Base-by-base conservation (phyloP, 2,329 filamentous ascomycete genomes). In the Aspergillus sp. region DNA sequence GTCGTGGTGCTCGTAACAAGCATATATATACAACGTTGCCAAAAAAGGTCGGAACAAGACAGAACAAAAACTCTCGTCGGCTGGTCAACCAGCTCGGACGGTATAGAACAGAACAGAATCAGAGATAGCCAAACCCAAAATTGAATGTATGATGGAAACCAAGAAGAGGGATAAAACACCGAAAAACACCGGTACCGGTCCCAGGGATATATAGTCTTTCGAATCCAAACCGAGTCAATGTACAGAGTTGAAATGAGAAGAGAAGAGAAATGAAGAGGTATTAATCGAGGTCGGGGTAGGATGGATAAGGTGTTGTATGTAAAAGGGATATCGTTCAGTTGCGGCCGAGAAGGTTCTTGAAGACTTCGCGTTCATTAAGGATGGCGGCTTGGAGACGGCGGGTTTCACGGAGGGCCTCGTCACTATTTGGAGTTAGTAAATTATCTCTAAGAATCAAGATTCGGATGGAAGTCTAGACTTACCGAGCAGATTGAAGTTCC, bases 401-500 rank as follows among this genome's bases (percentile, higher is more conserved):
- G 63, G 91, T 92, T 75, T 89, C 85, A 64, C 86, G 85, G 69
- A 91, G 85, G 22, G 91, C 91, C 66, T 90, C 88, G 70, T 95
- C 91, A 69, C 85, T 87, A 68, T 64, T 57, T 54, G 8, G 56
- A 13, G 58, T 72, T 68, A 74, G 71, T 59, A 63, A 48, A 7
- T 49, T 11, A 48, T 57, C 38, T 15, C 22, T n/a, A 17, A n/a
- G 23, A 41, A 49, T 25, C 7, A 51, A 45, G 7, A 47, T 55
- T 6, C 7, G 23, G 23, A 30, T 28, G 45, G 7, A 34, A 49
- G 22, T 17, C 4, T 43, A 28, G n/a, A 60, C 71, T 63, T 74
- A 80, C 79, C 78, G 78, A 65, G 81, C 80, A 63, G 76, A 76
- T 76, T 93, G 91, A 61, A 96, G 82, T 72, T 91, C 86, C 71